These are phyloP conservation scores for Quercus robur DNA, from an alignment of 306 rosid species.

Conservation along the genomic window DNA sequence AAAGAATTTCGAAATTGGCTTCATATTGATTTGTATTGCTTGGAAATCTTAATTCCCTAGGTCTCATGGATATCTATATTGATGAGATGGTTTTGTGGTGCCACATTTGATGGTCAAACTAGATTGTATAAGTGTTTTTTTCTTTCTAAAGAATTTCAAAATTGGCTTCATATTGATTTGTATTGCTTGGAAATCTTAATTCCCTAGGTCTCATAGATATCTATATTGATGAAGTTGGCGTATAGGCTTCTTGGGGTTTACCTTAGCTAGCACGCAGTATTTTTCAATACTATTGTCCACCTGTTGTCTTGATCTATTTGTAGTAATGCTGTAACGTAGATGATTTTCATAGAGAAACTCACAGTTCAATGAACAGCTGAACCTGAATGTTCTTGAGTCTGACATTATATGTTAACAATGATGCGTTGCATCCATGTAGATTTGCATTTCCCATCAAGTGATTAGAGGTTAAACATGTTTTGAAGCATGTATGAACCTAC, in stretches of 20 bases:
- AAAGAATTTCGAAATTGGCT: background rate
- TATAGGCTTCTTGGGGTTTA: slow-evolving; percentile 5
- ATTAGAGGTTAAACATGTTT: background rate
- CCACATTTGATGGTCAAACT: slow-evolving; percentile 17
- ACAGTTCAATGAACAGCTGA: background rate
- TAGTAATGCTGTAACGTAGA: background rate
- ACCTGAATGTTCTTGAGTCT: background rate
- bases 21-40: background rate
- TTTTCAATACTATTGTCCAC: background rate
- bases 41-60: background rate
- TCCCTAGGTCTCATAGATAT: background rate
- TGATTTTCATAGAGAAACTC: background rate
- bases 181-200: background rate
- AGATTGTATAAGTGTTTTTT: background rate
- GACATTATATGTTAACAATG: background rate
- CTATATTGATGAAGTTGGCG: slow-evolving; percentile 1
- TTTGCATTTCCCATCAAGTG: background rate
- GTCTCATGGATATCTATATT: background rate
- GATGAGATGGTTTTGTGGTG: background rate
- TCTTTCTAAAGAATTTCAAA: background rate
- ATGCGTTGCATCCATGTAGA: background rate
- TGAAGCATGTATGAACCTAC: background rate
- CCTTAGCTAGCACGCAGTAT: background rate
- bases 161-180: background rate
- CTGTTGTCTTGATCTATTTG: slow-evolving; percentile 4